These are phyloP conservation scores for Leccinum olivaceopallidum DNA, from an alignment of 768 basidiomycete genomes.

Conservation along the genomic window DNA sequence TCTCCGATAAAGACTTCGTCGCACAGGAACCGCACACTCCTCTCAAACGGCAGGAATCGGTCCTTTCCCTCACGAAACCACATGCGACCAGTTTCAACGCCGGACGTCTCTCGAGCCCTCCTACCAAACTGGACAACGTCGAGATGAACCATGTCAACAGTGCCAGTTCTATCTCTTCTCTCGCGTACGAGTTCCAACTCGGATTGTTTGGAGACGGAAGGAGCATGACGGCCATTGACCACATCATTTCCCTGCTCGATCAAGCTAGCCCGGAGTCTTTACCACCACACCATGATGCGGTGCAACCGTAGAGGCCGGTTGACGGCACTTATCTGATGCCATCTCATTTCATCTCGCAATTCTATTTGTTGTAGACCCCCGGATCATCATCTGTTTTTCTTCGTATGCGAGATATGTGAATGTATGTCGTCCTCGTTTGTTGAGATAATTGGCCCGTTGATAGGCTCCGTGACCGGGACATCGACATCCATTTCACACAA, in stretches of 20 bases:
- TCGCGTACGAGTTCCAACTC: constrained; percentile 28
- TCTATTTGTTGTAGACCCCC: neutral
- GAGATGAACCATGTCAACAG: constrained; percentile 16
- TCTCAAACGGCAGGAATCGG: constrained; percentile 17
- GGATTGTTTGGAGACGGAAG: constrained; percentile 27
- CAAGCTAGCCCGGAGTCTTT: constrained; percentile 22
- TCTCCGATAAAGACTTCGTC: constrained; percentile 4
- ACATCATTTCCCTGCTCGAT: constrained; percentile 31
- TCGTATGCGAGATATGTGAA: neutral
- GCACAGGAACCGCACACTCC: constrained; percentile 1
- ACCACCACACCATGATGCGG: neutral
- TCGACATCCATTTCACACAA: neutral
- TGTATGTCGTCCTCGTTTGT: constrained; percentile 10
- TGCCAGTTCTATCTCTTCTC: constrained; percentile 26
- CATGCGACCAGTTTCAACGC: neutral
- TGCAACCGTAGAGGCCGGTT: constrained; percentile 8
- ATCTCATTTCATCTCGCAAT: neutral
- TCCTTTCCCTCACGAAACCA: constrained; percentile 6
- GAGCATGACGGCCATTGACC: constrained; percentile 25
- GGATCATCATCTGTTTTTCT: constrained; percentile 1
- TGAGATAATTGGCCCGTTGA: neutral
- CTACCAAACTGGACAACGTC: constrained; percentile 16
- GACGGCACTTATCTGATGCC: neutral
- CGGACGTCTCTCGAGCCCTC: constrained; percentile 19
- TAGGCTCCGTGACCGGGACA: neutral